phyloP scores from a whole-genome alignment of 148 eudicot genomes.

The Chenopodium album region DNA sequence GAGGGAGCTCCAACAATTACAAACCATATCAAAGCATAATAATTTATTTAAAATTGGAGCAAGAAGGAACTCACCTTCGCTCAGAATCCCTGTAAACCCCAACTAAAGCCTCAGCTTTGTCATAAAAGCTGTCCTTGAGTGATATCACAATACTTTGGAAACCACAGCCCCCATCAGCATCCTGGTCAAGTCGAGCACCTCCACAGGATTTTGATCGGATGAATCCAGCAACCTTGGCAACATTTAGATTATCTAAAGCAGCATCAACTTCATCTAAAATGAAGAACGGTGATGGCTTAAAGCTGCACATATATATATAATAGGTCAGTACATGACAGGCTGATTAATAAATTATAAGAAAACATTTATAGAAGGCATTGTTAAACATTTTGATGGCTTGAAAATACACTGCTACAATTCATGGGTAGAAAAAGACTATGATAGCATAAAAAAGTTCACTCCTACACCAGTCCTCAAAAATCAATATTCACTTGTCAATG shows the following conservation, averaged over 20 bases:
- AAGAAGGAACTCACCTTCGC: conserved; percentile 44
- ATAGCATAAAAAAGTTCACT: neutral
- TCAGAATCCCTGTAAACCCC: conserved; percentile 96
- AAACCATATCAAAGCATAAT: neutral
- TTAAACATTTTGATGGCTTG: neutral
- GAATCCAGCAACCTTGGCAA: conserved; percentile 94
- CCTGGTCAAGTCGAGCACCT: conserved; percentile 49
- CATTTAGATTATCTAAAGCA: conserved; percentile 92
- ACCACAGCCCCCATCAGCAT: conserved; percentile 58
- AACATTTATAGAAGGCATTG: neutral
- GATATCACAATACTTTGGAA: conserved; percentile 98
- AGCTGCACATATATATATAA: conserved; percentile 39
- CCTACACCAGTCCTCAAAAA: neutral
- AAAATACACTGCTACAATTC: neutral
- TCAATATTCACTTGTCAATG: neutral
- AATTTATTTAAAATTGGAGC: neutral
- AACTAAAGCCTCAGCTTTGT: conserved; percentile 97
- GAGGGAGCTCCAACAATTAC: neutral
- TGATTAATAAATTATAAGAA: neutral
- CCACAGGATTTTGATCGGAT: conserved; percentile 93
- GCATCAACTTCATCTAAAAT: conserved; percentile 99
- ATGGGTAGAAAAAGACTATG: neutral
- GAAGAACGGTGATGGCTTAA: conserved; percentile 94
- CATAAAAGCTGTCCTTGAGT: conserved; percentile 92
- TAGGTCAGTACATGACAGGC: neutral